A percentile compares a stretch with the other conserved stretches of the same genome.
These are phyloP conservation scores for Apiotrichum sp. DNA, from an alignment of 1,284 basidiomycete genomes.

Conservation along the genomic window DNA sequence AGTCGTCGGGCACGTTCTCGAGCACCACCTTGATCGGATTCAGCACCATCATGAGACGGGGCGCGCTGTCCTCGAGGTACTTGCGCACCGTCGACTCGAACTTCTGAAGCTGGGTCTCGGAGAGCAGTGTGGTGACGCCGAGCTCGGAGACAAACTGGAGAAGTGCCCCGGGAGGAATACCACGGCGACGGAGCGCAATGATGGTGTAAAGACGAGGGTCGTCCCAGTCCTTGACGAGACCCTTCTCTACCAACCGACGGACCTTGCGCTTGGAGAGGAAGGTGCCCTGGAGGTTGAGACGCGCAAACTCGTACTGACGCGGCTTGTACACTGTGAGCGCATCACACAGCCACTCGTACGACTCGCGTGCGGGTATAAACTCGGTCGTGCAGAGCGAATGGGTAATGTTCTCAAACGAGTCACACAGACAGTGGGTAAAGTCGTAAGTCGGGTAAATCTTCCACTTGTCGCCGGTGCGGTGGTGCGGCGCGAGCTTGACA, in stretches of 20 bases:
- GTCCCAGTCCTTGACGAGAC: constrained; percentile 88
- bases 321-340: constrained; percentile 95
- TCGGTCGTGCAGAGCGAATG: constrained; percentile 97
- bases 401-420: constrained; percentile 98
- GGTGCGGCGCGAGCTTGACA: constrained; percentile 83
- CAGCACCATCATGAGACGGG: constrained; percentile 88
- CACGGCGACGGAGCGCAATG: constrained; percentile 87
- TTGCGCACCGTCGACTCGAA: constrained; percentile 87
- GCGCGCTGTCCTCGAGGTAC: constrained; percentile 82
- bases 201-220: constrained; percentile 98
- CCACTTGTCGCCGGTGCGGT: constrained; percentile 90
- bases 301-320: constrained; percentile 95
- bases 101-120: constrained; percentile 79
- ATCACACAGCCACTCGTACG: constrained; percentile 99
- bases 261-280: constrained; percentile 98
- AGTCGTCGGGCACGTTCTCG: constrained; percentile 85
- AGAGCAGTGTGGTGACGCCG: constrained; percentile 80
- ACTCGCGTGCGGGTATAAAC: constrained; percentile 93
- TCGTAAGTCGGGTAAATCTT: constrained; percentile 83
- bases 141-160: constrained; percentile 85
- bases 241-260: constrained; percentile 75
- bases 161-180: constrained; percentile 93
- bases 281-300: constrained; percentile 88
- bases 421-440: constrained; percentile 96
- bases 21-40: constrained; percentile 85